A percentile compares a stretch with the other conserved stretches of the same genome.
These are phyloP conservation scores for Astragalus membranaceus DNA, from an alignment of 306 rosid species.

Conservation along the genomic window DNA sequence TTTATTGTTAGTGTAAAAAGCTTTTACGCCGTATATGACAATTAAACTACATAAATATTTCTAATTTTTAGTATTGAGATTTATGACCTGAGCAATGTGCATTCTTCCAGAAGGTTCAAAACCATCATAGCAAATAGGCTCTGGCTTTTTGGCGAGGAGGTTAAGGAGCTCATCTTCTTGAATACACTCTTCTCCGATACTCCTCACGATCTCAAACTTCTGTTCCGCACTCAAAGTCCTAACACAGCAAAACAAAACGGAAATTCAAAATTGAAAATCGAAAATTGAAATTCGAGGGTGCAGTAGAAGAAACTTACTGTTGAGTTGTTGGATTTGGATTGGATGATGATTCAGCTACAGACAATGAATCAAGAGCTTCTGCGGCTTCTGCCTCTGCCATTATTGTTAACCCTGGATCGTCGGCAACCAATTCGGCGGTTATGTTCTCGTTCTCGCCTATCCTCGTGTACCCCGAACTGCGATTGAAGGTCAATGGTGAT, in stretches of 20 bases:
- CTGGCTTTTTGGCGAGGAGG: conserved; percentile 58
- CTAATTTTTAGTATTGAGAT: too few relatives aligned
- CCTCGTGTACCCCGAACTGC: too few relatives aligned
- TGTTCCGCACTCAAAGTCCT: conserved; percentile 46
- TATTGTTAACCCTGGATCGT: too few relatives aligned
- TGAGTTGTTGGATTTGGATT: conserved; percentile 2
- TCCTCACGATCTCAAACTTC: conserved; percentile 47
- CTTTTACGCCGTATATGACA: too few relatives aligned
- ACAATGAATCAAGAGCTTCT: conserved; percentile 12
- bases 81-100: conserved; percentile 89
- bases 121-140: conserved; percentile 79
- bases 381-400: not conserved
- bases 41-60: too few relatives aligned
- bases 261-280: not conserved
- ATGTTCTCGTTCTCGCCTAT: too few relatives aligned
- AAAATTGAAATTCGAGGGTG: too few relatives aligned
- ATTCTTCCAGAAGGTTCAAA: conserved; percentile 91
- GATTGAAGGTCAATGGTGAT: too few relatives aligned
- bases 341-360: conserved; percentile 25
- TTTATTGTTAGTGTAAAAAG: too few relatives aligned
- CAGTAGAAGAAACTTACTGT: conserved; percentile 15
- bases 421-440: too few relatives aligned
- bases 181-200: conserved; percentile 89
- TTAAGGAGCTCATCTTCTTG: conserved; percentile 76
- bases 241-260: not conserved